Conservation (phyloP, 108 stramenopile species). For the Mayamaea pseudoterrestris region DNA sequence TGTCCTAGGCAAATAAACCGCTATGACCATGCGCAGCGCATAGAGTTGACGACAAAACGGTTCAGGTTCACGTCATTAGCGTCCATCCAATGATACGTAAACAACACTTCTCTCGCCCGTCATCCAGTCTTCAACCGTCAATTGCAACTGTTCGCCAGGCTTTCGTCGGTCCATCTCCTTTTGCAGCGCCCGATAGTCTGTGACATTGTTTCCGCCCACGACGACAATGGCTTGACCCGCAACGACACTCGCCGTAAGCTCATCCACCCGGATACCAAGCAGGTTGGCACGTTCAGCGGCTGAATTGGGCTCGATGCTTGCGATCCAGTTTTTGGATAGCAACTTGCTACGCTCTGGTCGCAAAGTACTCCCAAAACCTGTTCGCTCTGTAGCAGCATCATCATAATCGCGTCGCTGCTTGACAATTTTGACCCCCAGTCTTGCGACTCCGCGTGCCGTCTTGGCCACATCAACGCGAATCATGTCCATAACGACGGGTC, state of each 20-base stretch:
- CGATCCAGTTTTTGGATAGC: slow-evolving; percentile 15
- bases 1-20: too few species aligned
- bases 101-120: slow-evolving; percentile 50
- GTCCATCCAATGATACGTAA: too few species aligned
- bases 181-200: slow-evolving; percentile 28
- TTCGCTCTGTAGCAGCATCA: neutral
- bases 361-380: neutral
- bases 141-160: slow-evolving; percentile 35
- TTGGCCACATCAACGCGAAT: slow-evolving; percentile 21
- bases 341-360: neutral
- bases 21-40: too few species aligned
- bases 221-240: slow-evolving; percentile 52
- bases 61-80: too few species aligned
- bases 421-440: slow-evolving; percentile 27
- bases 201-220: slow-evolving; percentile 40
- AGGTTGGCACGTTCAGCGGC: slow-evolving; percentile 35
- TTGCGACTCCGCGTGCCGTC: slow-evolving; percentile 7
- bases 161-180: slow-evolving; percentile 32
- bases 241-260: slow-evolving; percentile 4
- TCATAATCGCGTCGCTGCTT: slow-evolving; percentile 1
- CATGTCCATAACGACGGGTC: slow-evolving; percentile 18
- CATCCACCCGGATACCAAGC: slow-evolving; percentile 8
- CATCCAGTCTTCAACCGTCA: slow-evolving; percentile 42
- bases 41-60: too few species aligned
- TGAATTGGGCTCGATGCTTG: slow-evolving; percentile 17